A percentile compares a stretch with the other conserved stretches of the same genome.
phyloP scores from a whole-genome alignment of 2,329 filamentous ascomycete species.

The Claviceps capensis region DNA sequence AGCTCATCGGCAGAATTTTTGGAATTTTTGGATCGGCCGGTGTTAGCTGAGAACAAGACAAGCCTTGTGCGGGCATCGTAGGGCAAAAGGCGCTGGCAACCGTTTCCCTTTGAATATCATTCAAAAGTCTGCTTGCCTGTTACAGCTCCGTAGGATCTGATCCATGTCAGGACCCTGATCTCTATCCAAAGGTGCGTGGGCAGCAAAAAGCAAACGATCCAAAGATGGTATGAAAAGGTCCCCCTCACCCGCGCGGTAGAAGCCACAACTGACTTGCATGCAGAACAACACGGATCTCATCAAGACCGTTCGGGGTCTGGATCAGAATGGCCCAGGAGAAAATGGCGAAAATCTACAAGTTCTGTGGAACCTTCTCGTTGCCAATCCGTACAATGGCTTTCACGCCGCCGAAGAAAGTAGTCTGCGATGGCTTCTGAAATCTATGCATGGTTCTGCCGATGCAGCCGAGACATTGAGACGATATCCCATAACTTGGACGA shows the following conservation, averaged over 20 bases:
- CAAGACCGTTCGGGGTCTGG: constrained; percentile 39
- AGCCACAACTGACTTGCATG: neutral
- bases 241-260: neutral
- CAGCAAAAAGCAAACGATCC: neutral
- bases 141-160: neutral
- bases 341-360: constrained; percentile 32
- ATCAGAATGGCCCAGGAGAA: constrained; percentile 33
- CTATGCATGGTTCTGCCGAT: constrained; percentile 35
- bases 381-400: constrained; percentile 27
- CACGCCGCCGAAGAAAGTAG: constrained; percentile 43
- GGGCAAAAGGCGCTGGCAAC: too few species aligned
- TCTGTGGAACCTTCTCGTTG: constrained; percentile 35
- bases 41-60: too few species aligned
- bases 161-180: neutral
- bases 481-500: constrained; percentile 44
- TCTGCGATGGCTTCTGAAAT: constrained; percentile 49
- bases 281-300: constrained; percentile 29
- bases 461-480: constrained; percentile 39
- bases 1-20: constrained; percentile 23
- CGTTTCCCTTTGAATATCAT: neutral
- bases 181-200: neutral
- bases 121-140: neutral
- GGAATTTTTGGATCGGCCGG: constrained; percentile 24
- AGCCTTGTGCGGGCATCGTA: too few species aligned
- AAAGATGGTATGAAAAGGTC: constrained; percentile 1